Conservation (phyloP, 345 rosid species). For the Salix udensis region DNA sequence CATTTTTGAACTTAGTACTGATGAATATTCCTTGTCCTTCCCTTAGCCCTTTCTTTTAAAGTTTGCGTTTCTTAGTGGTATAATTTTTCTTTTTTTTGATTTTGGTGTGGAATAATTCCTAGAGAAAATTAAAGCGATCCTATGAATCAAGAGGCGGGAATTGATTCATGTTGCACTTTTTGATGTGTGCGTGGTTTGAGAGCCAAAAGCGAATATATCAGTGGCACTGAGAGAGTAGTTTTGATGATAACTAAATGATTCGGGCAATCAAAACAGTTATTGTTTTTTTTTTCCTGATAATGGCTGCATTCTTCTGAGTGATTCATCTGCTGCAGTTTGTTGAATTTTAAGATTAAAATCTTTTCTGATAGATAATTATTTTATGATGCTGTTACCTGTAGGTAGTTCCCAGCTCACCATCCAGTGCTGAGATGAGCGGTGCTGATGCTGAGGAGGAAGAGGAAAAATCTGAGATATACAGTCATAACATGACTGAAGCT, state of each 20-base stretch:
- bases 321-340: not conserved
- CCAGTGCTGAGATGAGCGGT: conserved; percentile 51
- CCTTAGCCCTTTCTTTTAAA: not conserved
- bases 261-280: not conserved
- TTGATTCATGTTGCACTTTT: not conserved
- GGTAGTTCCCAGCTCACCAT: conserved; percentile 66
- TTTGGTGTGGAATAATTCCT: not conserved
- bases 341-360: not conserved
- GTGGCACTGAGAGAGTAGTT: not conserved
- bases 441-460: conserved; percentile 35
- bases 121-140: not conserved
- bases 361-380: not conserved
- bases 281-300: not conserved
- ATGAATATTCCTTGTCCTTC: conserved; percentile 3
- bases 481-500: conserved; percentile 90
- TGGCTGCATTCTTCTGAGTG: not conserved
- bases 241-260: not conserved
- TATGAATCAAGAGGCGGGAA: not conserved
- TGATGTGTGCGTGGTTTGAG: not conserved
- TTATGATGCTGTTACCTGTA: conserved; percentile 20
- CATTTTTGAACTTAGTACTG: not conserved
- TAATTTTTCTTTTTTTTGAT: not conserved
- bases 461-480: conserved; percentile 70
- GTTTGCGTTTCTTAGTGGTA: not conserved
- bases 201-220: not conserved